Percentiles rank a stretch among this genome's conserved stretches.
Evolutionary conservation across 2,329 filamentous ascomycete genomes (phyloP).

Genomic region (Cercospora sp.): DNA sequence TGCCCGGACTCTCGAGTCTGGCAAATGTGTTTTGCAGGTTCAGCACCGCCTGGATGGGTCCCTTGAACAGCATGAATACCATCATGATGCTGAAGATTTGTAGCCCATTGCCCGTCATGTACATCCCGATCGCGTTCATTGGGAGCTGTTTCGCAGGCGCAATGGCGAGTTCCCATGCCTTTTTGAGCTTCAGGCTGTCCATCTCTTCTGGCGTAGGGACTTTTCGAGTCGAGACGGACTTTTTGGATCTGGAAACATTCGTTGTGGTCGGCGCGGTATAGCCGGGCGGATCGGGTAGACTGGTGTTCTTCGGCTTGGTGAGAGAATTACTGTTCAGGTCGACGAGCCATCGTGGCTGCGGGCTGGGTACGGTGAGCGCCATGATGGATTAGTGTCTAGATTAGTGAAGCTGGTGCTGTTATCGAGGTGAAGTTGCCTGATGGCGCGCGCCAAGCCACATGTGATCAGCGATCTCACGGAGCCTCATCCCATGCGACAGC

Average conservation of each 20-base stretch:
- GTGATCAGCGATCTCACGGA: conserved; percentile 8
- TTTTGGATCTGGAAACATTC: conserved; percentile 26
- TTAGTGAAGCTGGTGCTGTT: background rate
- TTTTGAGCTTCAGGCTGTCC: conserved; percentile 95
- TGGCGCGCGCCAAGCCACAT: conserved; percentile 5
- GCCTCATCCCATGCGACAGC: conserved; percentile 8
- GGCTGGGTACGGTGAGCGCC: conserved; percentile 39
- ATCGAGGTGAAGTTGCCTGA: conserved; percentile 9
- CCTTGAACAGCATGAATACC: conserved; percentile 99
- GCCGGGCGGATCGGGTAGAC: conserved; percentile 82
- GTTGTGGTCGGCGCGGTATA: conserved; percentile 57
- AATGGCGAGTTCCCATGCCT: conserved; percentile 96
- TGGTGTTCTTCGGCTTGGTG: conserved; percentile 63
- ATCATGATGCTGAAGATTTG: conserved; percentile 99
- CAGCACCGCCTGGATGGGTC: conserved; percentile 80
- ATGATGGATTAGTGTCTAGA: conserved; percentile 18
- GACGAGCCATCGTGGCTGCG: conserved; percentile 76
- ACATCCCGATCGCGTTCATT: conserved; percentile 99
- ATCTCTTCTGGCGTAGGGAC: conserved; percentile 78
- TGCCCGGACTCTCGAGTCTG: conserved; percentile 82
- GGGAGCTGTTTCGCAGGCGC: conserved; percentile 90
- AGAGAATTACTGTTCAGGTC: conserved; percentile 72
- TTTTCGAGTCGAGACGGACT: conserved; percentile 52
- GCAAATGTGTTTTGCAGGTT: conserved; percentile 85
- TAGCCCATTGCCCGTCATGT: conserved; percentile 98